Evolutionary conservation across 106 monocot species (phyloP).

Genomic region (Agapanthus africanus): DNA sequence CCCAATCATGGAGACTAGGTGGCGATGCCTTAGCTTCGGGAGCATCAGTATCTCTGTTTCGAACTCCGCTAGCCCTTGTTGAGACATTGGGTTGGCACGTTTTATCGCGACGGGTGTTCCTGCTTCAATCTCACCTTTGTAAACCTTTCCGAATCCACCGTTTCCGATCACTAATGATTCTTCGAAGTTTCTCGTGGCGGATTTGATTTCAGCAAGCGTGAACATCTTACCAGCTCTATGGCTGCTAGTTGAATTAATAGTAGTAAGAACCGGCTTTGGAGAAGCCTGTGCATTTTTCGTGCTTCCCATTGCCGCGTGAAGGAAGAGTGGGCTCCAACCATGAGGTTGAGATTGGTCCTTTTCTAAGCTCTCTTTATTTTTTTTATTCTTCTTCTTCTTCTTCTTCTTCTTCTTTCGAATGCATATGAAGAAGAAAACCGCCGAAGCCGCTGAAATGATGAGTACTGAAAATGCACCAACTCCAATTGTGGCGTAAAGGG

Average conservation of each 20-base stretch:
- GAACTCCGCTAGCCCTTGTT: conserved; percentile 76
- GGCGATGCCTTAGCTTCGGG: conserved; percentile 77
- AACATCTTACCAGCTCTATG: conserved; percentile 57
- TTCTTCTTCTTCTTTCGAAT: conserved; percentile 22
- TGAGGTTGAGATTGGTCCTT: conserved; percentile 32
- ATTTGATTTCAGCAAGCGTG: conserved; percentile 43
- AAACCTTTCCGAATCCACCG: conserved; percentile 90
- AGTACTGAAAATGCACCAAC: conserved; percentile 24
- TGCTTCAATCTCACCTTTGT: conserved; percentile 67
- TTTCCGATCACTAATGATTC: conserved; percentile 64
- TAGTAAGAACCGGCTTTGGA: conserved; percentile 10
- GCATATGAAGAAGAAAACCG: conserved; percentile 14
- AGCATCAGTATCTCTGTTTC: conserved; percentile 90
- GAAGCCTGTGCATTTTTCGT: conserved; percentile 29
- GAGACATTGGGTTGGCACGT: conserved; percentile 50
- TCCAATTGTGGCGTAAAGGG: conserved; percentile 21
- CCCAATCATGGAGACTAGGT: conserved; percentile 80
- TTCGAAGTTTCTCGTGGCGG: conserved; percentile 70
- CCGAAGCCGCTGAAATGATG: conserved; percentile 17
- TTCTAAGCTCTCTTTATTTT: no score
- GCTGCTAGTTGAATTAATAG: conserved; percentile 10
- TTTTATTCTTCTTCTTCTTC: conserved; percentile 5
- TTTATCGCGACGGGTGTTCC: conserved; percentile 65
- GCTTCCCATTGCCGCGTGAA: conserved; percentile 51
- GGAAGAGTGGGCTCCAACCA: conserved; percentile 61